Percentiles rank a stretch among this genome's conserved stretches.
Evolutionary conservation across 225 moss, liverwort and hornwort genomes (phyloP).

Genomic region (Climacium dendroides): DNA sequence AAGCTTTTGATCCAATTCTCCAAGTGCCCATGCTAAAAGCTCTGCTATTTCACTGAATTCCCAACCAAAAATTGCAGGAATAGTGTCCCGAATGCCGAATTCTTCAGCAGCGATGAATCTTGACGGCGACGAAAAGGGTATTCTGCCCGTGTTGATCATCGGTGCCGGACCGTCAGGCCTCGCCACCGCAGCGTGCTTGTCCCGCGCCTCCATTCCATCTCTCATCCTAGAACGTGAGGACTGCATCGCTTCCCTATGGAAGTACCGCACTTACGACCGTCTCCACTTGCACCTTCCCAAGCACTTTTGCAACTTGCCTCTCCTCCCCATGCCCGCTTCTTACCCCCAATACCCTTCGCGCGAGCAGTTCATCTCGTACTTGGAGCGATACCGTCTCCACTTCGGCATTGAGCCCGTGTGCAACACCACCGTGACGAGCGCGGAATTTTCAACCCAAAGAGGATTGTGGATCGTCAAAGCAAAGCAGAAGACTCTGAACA

Average conservation of each 20-base stretch:
- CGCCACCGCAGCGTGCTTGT: conserved; percentile 63
- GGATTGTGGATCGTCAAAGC: conserved; percentile 46
- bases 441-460: conserved; percentile 13
- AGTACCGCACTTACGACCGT: conserved; percentile 70
- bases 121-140: not conserved
- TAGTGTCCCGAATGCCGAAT: not conserved
- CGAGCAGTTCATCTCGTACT: conserved; percentile 45
- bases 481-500: not conserved
- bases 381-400: conserved; percentile 47
- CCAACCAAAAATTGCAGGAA: not conserved
- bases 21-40: not conserved
- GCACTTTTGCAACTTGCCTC: conserved; percentile 62
- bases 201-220: conserved; percentile 2
- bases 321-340: conserved; percentile 31
- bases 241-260: conserved; percentile 64
- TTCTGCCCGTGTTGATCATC: conserved; percentile 27
- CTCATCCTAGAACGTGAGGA: conserved; percentile 52
- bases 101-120: not conserved
- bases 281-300: conserved; percentile 70
- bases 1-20: not conserved
- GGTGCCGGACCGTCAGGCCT: conserved; percentile 70
- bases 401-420: conserved; percentile 45
- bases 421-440: conserved; percentile 41
- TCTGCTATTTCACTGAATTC: not conserved
- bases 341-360: conserved; percentile 64